A percentile compares a stretch with the other conserved stretches of the same genome.
phyloP scores from a whole-genome alignment of 2,329 filamentous ascomycete species.

The Cytospora schulzeri region DNA sequence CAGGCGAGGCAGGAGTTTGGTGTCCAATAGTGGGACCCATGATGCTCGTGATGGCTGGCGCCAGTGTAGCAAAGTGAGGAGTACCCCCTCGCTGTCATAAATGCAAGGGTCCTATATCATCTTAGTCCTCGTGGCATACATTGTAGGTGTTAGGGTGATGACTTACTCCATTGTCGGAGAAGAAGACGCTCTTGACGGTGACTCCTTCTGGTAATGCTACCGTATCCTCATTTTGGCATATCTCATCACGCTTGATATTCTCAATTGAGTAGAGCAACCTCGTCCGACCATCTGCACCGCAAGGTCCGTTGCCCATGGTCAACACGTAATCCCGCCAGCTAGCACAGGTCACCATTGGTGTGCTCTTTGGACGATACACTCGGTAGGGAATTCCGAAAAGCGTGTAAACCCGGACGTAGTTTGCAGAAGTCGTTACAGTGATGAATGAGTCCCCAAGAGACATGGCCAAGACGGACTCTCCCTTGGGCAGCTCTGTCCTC shows the following conservation, averaged over 20 bases:
- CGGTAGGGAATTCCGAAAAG: constrained; percentile 88
- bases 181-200: constrained; percentile 81
- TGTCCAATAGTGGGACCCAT: constrained; percentile 93
- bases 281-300: constrained; percentile 75
- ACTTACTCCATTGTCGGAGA: constrained; percentile 83
- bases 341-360: constrained; percentile 86
- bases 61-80: constrained; percentile 90
- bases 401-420: constrained; percentile 91
- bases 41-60: constrained; percentile 79
- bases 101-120: constrained; percentile 79
- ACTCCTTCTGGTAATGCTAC: constrained; percentile 78
- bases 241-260: constrained; percentile 89
- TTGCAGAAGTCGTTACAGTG: constrained; percentile 81
- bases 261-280: constrained; percentile 89
- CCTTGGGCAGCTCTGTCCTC: constrained; percentile 82
- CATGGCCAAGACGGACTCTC: constrained; percentile 86
- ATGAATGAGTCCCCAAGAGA: constrained; percentile 90
- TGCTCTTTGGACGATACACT: constrained; percentile 89
- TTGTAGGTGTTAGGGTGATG: too few species aligned
- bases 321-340: constrained; percentile 97
- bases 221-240: constrained; percentile 92
- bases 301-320: constrained; percentile 89
- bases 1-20: constrained; percentile 77
- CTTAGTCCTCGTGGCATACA: background rate
- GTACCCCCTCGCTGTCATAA: constrained; percentile 88